phyloP scores from a whole-genome alignment of 2,329 filamentous ascomycete species.

The Pyricularia sp. region DNA sequence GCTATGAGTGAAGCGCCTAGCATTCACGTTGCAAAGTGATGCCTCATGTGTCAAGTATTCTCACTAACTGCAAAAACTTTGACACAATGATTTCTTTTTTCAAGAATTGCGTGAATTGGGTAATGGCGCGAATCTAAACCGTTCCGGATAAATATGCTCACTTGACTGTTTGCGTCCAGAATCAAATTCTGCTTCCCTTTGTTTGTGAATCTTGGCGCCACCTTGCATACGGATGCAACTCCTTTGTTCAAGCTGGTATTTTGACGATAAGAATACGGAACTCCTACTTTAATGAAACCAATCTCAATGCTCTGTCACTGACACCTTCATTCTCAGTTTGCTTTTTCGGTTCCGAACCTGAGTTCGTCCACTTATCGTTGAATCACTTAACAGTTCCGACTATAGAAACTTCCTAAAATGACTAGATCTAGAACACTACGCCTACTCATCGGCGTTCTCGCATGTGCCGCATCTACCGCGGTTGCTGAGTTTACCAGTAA shows the following conservation, averaged over 20 bases:
- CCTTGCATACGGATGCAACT: neutral
- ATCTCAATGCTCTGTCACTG: neutral
- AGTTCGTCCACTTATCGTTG: neutral
- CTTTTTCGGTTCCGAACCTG: neutral
- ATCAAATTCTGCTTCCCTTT: neutral
- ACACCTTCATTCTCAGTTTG: neutral
- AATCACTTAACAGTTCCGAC: neutral
- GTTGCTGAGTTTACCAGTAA: neutral
- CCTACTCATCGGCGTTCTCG: neutral
- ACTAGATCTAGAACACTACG: neutral
- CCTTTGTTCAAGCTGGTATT: neutral
- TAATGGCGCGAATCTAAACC: neutral
- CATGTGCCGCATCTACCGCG: neutral
- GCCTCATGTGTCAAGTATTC: neutral
- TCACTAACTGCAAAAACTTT: neutral
- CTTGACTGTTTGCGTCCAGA: neutral
- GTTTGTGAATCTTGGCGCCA: neutral
- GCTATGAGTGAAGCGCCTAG: neutral
- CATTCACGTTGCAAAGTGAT: neutral
- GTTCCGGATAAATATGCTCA: neutral
- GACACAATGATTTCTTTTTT: neutral
- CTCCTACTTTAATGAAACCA: neutral
- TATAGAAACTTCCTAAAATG: neutral
- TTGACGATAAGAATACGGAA: neutral
- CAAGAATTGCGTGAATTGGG: neutral